Percentiles rank a stretch among this genome's conserved stretches.
phyloP scores from a whole-genome alignment of 225 moss, liverwort and hornwort species.

The Pseudisothecium myosuroides region DNA sequence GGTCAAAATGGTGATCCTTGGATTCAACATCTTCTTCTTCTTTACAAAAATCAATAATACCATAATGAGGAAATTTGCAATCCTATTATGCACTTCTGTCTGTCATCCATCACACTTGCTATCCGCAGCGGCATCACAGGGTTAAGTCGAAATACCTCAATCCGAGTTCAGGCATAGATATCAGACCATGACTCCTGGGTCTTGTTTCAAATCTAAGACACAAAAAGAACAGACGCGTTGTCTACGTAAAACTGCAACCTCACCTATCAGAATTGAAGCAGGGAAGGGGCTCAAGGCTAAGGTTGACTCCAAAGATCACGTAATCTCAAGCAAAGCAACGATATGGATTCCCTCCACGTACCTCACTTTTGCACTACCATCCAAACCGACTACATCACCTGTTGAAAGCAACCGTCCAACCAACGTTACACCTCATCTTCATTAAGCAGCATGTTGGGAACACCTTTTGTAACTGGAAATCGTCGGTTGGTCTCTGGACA shows the following conservation, averaged over 20 bases:
- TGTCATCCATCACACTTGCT: neutral
- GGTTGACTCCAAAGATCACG: neutral
- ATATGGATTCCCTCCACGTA: neutral
- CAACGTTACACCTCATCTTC: conserved; percentile 77
- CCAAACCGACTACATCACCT: neutral
- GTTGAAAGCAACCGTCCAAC: neutral
- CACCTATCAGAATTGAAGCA: neutral
- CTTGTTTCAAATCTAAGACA: neutral
- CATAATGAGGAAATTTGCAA: neutral
- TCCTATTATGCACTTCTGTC: neutral
- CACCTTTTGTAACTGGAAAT: conserved; percentile 89
- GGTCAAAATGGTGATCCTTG: too few species aligned
- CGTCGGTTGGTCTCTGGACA: conserved; percentile 88
- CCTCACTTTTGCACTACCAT: neutral
- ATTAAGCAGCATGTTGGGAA: conserved; percentile 92
- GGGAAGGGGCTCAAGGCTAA: neutral
- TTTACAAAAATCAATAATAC: too few species aligned
- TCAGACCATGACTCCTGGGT: neutral
- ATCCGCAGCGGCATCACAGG: neutral
- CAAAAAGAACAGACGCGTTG: neutral
- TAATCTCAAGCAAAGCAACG: neutral
- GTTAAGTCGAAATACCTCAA: neutral
- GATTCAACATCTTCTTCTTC: too few species aligned
- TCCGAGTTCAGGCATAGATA: neutral
- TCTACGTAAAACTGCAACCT: neutral